A percentile compares a stretch with the other conserved stretches of the same genome.
phyloP scores from a whole-genome alignment of 1,284 basidiomycete genomes.

The Moesziomyces globuligerus region DNA sequence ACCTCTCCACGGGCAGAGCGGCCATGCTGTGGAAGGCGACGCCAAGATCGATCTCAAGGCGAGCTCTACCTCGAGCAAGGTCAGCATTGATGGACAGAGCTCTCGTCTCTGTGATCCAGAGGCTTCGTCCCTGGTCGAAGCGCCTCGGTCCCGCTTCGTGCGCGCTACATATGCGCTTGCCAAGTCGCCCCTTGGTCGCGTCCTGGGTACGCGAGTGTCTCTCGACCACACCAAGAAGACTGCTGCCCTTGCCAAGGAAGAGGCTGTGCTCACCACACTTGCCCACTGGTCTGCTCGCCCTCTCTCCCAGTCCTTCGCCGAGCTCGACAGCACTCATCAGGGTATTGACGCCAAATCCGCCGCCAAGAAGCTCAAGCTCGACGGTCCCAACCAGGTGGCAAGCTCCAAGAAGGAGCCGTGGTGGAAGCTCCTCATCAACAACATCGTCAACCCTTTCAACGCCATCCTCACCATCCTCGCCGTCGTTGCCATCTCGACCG shows the following conservation, averaged over 20 bases:
- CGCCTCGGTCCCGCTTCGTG: neutral
- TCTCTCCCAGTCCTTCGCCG: conserved; percentile 1
- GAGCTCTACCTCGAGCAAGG: neutral
- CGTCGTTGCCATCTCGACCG: conserved; percentile 9
- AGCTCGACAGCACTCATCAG: conserved; percentile 1
- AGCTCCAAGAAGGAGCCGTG: conserved; percentile 8
- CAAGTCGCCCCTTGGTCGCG: conserved; percentile 4
- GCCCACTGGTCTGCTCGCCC: conserved; percentile 3
- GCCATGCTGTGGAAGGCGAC: neutral
- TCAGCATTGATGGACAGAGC: neutral
- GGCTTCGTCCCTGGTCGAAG: neutral
- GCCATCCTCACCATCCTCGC: conserved; percentile 12
- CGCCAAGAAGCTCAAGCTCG: conserved; percentile 7
- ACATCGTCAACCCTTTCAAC: conserved; percentile 12
- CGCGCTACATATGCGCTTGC: conserved; percentile 1
- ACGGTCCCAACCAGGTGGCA: conserved; percentile 7
- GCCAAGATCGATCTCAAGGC: neutral
- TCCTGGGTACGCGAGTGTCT: conserved; percentile 1
- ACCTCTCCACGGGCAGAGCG: neutral
- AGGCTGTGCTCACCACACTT: conserved; percentile 1
- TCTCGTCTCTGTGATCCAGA: conserved; percentile 1
- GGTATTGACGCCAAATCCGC: conserved; percentile 4
- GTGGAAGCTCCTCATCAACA: conserved; percentile 11
- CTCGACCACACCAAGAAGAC: conserved; percentile 6
- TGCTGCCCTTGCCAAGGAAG: conserved; percentile 9